Evolutionary conservation across 768 basidiomycete species (phyloP).

Genomic region (Leccinum broughii): DNA sequence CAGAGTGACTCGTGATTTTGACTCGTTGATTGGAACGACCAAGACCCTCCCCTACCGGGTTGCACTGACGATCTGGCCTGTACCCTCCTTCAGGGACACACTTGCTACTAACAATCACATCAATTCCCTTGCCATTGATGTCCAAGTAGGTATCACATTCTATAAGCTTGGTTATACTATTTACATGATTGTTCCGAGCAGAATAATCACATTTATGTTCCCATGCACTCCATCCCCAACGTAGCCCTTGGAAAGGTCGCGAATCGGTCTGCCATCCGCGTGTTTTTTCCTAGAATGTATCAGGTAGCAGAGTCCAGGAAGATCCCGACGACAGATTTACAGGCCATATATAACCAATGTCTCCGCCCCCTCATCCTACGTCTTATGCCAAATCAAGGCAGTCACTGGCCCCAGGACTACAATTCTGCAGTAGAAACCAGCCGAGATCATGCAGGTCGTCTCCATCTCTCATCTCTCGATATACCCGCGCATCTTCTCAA

Average conservation of each 20-base stretch:
- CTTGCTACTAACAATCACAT: neutral
- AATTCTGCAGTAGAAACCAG: neutral
- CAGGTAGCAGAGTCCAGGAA: neutral
- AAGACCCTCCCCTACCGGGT: neutral
- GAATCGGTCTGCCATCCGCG: neutral
- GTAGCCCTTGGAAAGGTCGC: constrained; percentile 1
- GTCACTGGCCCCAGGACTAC: constrained; percentile 4
- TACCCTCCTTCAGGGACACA: neutral
- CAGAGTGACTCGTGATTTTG: neutral
- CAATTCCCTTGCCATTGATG: neutral
- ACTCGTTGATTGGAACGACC: constrained; percentile 8
- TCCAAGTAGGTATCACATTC: neutral
- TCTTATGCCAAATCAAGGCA: neutral
- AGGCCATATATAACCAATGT: neutral
- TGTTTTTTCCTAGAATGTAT: constrained; percentile 9
- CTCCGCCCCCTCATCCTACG: neutral
- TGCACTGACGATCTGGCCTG: neutral
- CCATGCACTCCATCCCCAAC: constrained; percentile 5
- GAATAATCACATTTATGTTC: neutral
- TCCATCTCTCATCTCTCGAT: neutral
- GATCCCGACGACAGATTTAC: neutral
- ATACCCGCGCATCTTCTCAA: neutral
- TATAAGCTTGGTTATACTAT: too few species aligned
- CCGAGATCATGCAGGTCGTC: neutral
- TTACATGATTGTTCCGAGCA: too few species aligned